Percentiles rank a stretch among this genome's conserved stretches.
Conservation (phyloP, 2,329 filamentous ascomycete species). For the Madurella fahalii region DNA sequence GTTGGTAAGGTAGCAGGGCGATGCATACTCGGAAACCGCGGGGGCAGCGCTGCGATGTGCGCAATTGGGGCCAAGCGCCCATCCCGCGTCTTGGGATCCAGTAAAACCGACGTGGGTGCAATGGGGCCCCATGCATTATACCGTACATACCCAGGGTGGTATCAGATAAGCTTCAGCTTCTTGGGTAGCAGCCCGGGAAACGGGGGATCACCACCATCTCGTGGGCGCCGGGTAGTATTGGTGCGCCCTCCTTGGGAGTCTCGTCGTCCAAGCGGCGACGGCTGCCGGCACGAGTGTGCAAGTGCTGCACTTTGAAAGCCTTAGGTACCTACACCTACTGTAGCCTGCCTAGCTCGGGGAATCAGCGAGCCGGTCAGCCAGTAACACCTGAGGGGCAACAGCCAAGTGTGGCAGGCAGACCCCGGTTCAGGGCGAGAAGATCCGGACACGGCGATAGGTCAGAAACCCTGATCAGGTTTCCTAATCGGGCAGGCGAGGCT, state of each 20-base stretch:
- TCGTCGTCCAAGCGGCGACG: too few species aligned
- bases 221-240: not conserved
- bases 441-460: not conserved
- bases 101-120: not conserved
- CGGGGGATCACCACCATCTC: not conserved
- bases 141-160: not conserved
- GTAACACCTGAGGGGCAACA: too few species aligned
- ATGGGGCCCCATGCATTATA: too few species aligned
- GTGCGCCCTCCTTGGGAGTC: not conserved
- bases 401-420: too few species aligned
- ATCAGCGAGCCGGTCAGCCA: too few species aligned
- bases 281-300: too few species aligned
- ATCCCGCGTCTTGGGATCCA: not conserved
- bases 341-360: too few species aligned
- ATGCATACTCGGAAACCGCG: not conserved
- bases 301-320: too few species aligned
- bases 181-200: not conserved
- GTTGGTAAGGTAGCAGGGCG: not conserved
- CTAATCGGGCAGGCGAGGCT: slow-evolving; percentile 7
- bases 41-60: not conserved
- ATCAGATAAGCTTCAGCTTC: slow-evolving; percentile 5
- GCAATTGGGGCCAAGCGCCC: not conserved
- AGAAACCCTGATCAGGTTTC: slow-evolving; percentile 8
- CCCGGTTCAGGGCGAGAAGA: too few species aligned
- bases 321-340: too few species aligned